phyloP scores from a whole-genome alignment of 2,329 filamentous ascomycete species.

The Diaporthe vexans region DNA sequence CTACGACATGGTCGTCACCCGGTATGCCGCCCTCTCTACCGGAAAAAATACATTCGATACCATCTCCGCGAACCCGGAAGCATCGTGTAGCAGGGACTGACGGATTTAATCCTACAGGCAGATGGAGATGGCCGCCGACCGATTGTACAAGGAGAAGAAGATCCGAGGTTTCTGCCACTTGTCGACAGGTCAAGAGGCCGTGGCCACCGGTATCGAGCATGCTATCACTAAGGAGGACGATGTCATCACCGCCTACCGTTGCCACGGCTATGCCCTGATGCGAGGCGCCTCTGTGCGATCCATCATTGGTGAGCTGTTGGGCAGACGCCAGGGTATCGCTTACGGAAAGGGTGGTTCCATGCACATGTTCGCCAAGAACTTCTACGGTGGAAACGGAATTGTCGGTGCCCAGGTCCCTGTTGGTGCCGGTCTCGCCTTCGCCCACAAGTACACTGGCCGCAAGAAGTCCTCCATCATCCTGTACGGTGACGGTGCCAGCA shows the following conservation, averaged over 20 bases:
- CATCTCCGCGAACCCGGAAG: neutral
- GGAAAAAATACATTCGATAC: slow-evolving; percentile 28
- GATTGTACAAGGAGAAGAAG: slow-evolving; percentile 99
- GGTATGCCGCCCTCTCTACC: slow-evolving; percentile 70
- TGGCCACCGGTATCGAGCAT: slow-evolving; percentile 96
- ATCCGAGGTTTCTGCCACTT: slow-evolving; percentile 99
- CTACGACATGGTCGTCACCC: slow-evolving; percentile 93
- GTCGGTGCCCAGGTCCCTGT: slow-evolving; percentile 98
- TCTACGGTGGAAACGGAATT: slow-evolving; percentile 99
- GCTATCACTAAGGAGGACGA: slow-evolving; percentile 93
- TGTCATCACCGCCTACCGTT: slow-evolving; percentile 97
- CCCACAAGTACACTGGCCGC: slow-evolving; percentile 92
- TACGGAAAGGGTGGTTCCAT: slow-evolving; percentile 99
- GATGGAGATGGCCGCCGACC: slow-evolving; percentile 99
- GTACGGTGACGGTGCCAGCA: slow-evolving; percentile 98
- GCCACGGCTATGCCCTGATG: slow-evolving; percentile 98
- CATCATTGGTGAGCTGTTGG: slow-evolving; percentile 96
- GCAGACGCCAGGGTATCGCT: slow-evolving; percentile 94
- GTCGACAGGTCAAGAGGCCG: slow-evolving; percentile 97
- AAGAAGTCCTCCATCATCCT: slow-evolving; percentile 90
- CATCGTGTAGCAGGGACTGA: slow-evolving; percentile 35
- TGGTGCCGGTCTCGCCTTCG: slow-evolving; percentile 95
- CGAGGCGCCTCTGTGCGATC: slow-evolving; percentile 90
- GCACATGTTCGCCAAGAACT: slow-evolving; percentile 99
- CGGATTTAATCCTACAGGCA: slow-evolving; percentile 70